These are phyloP conservation scores for Chiua virens DNA, from an alignment of 768 basidiomycete species.

Conservation along the genomic window DNA sequence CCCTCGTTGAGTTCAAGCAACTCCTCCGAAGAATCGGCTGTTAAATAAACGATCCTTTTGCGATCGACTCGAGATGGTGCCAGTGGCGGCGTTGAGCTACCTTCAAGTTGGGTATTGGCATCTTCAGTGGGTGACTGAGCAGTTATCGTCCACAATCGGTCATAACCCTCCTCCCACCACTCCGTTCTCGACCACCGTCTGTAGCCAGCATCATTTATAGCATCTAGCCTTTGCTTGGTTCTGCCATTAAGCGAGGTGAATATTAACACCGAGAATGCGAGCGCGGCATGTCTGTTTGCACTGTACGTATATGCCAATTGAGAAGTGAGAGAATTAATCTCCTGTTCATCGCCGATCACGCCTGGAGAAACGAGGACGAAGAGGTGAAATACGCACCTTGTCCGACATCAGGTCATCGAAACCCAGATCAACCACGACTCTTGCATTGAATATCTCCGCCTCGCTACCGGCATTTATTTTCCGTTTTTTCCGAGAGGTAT, in stretches of 20 bases:
- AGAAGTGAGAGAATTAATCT: slow-evolving; percentile 84
- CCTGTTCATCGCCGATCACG: slow-evolving; percentile 48
- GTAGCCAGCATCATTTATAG: slow-evolving; percentile 63
- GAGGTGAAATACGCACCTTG: slow-evolving; percentile 62
- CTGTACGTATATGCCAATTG: slow-evolving; percentile 94
- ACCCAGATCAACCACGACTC: slow-evolving; percentile 81
- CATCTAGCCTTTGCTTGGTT: slow-evolving; percentile 63
- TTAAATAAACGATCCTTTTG: slow-evolving; percentile 80
- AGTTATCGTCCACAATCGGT: slow-evolving; percentile 57
- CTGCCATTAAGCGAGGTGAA: slow-evolving; percentile 81
- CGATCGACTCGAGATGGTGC: slow-evolving; percentile 31
- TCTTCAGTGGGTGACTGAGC: slow-evolving; percentile 1
- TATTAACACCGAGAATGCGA: slow-evolving; percentile 69
- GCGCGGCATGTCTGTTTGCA: slow-evolving; percentile 70
- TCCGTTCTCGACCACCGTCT: slow-evolving; percentile 79
- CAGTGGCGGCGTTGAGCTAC: neutral
- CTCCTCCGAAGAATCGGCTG: slow-evolving; percentile 90
- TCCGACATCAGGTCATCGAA: slow-evolving; percentile 94
- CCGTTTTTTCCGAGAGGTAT: slow-evolving; percentile 13
- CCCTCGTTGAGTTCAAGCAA: slow-evolving; percentile 77
- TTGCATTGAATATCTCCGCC: slow-evolving; percentile 51
- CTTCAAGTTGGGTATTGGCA: neutral
- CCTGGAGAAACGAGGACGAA: slow-evolving; percentile 9
- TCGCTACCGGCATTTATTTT: slow-evolving; percentile 38
- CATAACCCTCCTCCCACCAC: slow-evolving; percentile 82